Evolutionary conservation across 306 rosid species (phyloP), one percentile per base, ranked within the genome.

Genomic region (Canavalia ensiformis): DNA sequence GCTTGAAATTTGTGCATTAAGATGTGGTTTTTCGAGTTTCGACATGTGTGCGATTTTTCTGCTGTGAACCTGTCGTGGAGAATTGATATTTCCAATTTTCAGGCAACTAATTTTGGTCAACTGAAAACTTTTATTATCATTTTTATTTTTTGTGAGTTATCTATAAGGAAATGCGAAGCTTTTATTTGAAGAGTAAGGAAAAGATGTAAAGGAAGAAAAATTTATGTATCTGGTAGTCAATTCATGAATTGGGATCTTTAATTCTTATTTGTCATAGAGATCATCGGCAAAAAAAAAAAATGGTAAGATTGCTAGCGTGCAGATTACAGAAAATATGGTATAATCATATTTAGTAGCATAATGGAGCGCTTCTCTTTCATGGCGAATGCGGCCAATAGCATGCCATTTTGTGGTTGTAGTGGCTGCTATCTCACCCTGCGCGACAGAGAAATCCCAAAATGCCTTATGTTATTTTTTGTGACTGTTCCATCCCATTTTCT

Each of bases 201-300:
- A 18, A 18, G 25, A 18, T 18, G 25, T 18, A 71, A 37, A 71
- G 33, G n/a, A 13, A 50, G 49, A 47, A 41, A 13, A 5, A 5
- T 72, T 72, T 35, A 13, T 54, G 51, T 11, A 28, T 54, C 49
- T 72, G 63, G 52, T 72, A n/a, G 65, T 39, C 46, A 8, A 28
- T 65, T 77, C 64, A 29, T 66, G 35, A 77, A 39, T 77, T 50
- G 55, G 25, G 25, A 18, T 30, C 44, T 56, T 13, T 7, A 4
- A 54, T 29, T 29, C 39, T 13, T 67, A 28, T 42, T 12, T 12
- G 25, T 18, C 25, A 18, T 18, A 18, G 28, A 11, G 67, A 67
- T 67, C 67, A 55, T 10, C 12, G 1, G 29, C 1, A 11, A 35
- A 42, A 37, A 54, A 37, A 54, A 35, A 41, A 31, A 66, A 0